Base-by-base conservation (phyloP, 2,329 filamentous ascomycete species). In the Massarina eburnea region DNA sequence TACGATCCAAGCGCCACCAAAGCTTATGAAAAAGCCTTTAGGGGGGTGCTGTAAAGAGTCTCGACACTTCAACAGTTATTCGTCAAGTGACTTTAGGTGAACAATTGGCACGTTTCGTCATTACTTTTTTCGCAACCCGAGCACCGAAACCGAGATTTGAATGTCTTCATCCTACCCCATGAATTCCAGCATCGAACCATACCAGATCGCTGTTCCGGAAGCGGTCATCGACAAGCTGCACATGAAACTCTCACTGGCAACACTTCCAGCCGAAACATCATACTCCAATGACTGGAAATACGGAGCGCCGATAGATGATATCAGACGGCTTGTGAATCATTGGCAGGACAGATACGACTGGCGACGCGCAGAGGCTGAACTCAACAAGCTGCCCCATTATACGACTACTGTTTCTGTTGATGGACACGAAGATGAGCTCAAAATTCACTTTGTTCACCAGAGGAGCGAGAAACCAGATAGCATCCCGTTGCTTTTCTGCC, bases 361-460 rank as follows among this genome's bases (percentile, higher is more conserved):
- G 84, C 75, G 81, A 29, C 69, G 71, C 22, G 75, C 77, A 19
- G 84, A 88, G 63, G 66, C 72, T 4, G 72, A 75, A 38, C 62
- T 88, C 10, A 88, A 88, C 59, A 62, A 76, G 26, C 66, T 85
- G 6, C 79, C 82, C 0, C 82, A 88, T 40, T 86, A 77, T 65
- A 76, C 70, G 1, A 79, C 78, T 3, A 19, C 10, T 20, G 20
- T 37, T 6, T 37, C 35, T 6, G 35, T 37, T 20, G 35, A 37
- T 2, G 35, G 35, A 24, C 35, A 37, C 15, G 35, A 20, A 22
- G n/a, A n/a, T n/a, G n/a, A n/a, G n/a, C n/a, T n/a, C n/a, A n/a
- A n/a, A n/a, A 14, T 47, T 4, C 83, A 87, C 61, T 86, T 85
- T 62, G 73, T 86, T 43, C 82, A 86, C 61, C 71, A 75, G 44